Conservation (phyloP, 306 rosid genomes). For the Quercus agrifolia region DNA sequence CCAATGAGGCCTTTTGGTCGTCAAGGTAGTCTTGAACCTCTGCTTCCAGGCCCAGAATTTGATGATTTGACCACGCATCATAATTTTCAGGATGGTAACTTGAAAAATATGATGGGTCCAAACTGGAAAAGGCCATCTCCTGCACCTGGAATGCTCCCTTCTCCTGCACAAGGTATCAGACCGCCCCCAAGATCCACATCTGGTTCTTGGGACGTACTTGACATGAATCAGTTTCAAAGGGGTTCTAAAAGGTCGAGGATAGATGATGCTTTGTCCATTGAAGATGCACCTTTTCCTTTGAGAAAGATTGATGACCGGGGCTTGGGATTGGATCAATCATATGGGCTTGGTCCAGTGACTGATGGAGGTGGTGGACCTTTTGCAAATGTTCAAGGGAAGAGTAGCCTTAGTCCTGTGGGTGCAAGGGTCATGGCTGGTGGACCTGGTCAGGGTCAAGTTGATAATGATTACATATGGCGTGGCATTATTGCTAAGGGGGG, state of each 20-base stretch:
- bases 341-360: conserved; percentile 42
- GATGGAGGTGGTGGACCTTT: conserved; percentile 46
- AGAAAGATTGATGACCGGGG: conserved; percentile 59
- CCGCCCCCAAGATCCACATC: conserved; percentile 59
- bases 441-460: conserved; percentile 46
- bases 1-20: conserved; percentile 76
- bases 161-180: conserved; percentile 59
- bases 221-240: conserved; percentile 70
- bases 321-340: conserved; percentile 50
- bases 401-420: conserved; percentile 54
- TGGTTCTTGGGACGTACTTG: conserved; percentile 77
- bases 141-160: conserved; percentile 61
- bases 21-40: conserved; percentile 66
- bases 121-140: conserved; percentile 89
- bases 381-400: conserved; percentile 50
- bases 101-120: conserved; percentile 62
- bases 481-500: conserved; percentile 98
- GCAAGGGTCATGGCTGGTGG: conserved; percentile 50
- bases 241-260: conserved; percentile 75
- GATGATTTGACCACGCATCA: conserved; percentile 49
- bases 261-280: conserved; percentile 55
- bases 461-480: conserved; percentile 83
- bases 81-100: conserved; percentile 67
- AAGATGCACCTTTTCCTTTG: conserved; percentile 50
- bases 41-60: conserved; percentile 56